Base-by-base conservation (phyloP, 2,329 filamentous ascomycete species). In the Talaromyces sp. region DNA sequence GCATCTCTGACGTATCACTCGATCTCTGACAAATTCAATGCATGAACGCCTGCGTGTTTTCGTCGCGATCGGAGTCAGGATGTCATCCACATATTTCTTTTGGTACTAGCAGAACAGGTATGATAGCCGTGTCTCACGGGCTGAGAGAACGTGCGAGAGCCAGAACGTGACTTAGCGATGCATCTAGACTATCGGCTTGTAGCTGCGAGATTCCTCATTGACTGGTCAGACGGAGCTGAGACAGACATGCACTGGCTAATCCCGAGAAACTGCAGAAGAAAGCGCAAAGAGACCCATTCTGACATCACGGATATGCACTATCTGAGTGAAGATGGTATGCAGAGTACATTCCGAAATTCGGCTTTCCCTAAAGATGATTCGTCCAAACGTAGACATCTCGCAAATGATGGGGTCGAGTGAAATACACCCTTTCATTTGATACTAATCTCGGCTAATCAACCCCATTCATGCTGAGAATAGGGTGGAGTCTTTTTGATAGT, bases 321-420 rank as follows among this genome's bases (percentile, higher is more conserved):
- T 57, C 35, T 57, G 6, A 57, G 21, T 18, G 37, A 18, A 57
- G 9, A 57, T 57, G 54, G 50, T 54, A 54, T 42, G 35, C 14
- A 42, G 25, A 57, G 37, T 28, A n/a, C 33, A 39, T n/a, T 42
- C 54, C 54, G 23, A 42, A 12, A 56, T n/a, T 56, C 35, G 54
- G 54, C 54, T 6, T 56, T 37, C 7, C 21, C 18, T 52, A n/a
- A 14, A 33, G 3, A 33, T 33, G 28, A 33, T 52, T 52, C 46
- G 48, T 33, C 48, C 25, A 33, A n/a, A 18, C 1, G 28, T n/a
- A 35, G 50, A 35, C n/a, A 21, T 35, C 37, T 37, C 31, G 48
- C 31, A 52, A 31, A 54, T 54, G 23, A 54, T 11, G 31, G 50
- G 28, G 50, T 54, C 31, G 31, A 37, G 37, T 35, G 50, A 54